Conservation (phyloP, 352 stramenopile species). For the Globisporangium paddicum region DNA sequence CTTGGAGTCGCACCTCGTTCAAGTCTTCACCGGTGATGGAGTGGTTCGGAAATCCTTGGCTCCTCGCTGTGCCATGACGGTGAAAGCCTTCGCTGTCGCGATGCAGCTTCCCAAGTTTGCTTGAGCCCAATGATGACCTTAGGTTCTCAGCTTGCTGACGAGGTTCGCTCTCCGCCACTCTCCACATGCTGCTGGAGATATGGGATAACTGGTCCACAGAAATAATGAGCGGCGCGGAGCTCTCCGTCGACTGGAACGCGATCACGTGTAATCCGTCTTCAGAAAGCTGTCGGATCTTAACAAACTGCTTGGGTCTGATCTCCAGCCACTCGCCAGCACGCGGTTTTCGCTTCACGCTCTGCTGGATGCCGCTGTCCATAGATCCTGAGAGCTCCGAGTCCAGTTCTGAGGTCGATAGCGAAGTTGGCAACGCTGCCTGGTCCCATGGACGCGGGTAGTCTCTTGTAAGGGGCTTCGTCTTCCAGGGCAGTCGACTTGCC, state of each 20-base stretch:
- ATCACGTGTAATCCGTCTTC: constrained; percentile 25
- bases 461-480: constrained; percentile 4
- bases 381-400: not conserved
- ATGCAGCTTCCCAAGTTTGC: constrained; percentile 42
- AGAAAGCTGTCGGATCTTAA: constrained; percentile 39
- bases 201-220: constrained; percentile 21
- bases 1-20: not conserved
- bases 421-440: not conserved
- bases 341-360: constrained; percentile 13
- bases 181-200: constrained; percentile 41
- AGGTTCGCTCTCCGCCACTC: constrained; percentile 15
- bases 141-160: not conserved
- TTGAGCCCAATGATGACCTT: not conserved
- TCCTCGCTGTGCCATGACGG: constrained; percentile 40
- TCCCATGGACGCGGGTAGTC: constrained; percentile 25
- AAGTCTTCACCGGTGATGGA: constrained; percentile 26
- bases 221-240: constrained; percentile 20
- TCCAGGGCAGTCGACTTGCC: constrained; percentile 15
- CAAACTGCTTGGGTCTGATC: constrained; percentile 34
- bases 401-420: not conserved
- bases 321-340: constrained; percentile 53
- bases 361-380: not conserved
- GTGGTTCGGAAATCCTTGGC: constrained; percentile 55
- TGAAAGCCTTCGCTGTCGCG: constrained; percentile 50
- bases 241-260: constrained; percentile 13